Base-by-base conservation (phyloP, 2,329 filamentous ascomycete species). In the Proliferodiscus dingleyae region DNA sequence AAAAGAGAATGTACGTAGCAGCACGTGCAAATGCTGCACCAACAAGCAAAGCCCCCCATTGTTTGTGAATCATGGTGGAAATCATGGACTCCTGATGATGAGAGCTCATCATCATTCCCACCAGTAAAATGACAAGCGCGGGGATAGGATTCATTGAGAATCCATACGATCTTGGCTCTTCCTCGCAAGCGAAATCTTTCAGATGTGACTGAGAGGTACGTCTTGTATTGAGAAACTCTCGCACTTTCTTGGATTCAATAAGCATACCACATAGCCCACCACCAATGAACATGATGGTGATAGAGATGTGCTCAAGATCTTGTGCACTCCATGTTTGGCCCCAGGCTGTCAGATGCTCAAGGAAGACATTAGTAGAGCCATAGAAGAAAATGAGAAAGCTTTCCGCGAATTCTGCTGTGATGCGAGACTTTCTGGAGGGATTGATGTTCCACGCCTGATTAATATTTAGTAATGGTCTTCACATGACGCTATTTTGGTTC, bases 81-180 rank as follows among this genome's bases (percentile, higher is more conserved):
- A 89, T 76, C 83, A 89, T 88, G 49, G 81, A 87, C 22, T 73
- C 65, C 49, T 64, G 61, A 48, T 91, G 87, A 66, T 97, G 91
- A 21, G 87, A 89, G 61, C 85, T 85, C 91, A 97, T 97, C 87
- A 95, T 93, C 63, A 90, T 79, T 26, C 93, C 93, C 1, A 96
- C 73, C 1, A 96, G 72, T 47, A 96, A 72, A 55, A 97, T 91
- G 39, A 95, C 79, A 3, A 97, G 73, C 1, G 83, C 87, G 0
- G 91, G 93, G 56, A 97, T 79, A 0, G 90, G 91, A 64, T 97
- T 96, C 63, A 93, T 74, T 1, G 90, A 87, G 54, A 89, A 78
- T 10, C 72, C 68, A 64, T 94, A 90, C 7, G 80, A 78, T 44
- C 72, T 74, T 0, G 88, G 89, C 15, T 74, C 64, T 41, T 68